Conservation (phyloP, 805 yeast genomes). For the Candida cerambycidarum region DNA sequence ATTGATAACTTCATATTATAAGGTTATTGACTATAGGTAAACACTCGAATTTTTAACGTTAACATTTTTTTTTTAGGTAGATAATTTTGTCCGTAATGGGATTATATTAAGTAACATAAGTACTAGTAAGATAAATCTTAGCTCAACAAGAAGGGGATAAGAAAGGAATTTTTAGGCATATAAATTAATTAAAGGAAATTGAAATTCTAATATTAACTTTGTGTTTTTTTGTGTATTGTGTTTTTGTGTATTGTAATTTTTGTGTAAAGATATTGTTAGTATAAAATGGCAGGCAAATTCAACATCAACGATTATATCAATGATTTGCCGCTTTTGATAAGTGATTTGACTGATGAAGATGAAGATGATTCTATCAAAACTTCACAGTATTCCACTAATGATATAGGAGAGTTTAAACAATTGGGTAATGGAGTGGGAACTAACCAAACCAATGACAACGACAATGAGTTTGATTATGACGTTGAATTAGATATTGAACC, state of each 20-base stretch:
- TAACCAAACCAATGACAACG: no score
- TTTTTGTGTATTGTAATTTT: not conserved
- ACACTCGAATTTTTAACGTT: not conserved
- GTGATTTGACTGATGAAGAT: slow-evolving; percentile 14
- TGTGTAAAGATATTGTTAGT: not conserved
- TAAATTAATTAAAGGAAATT: slow-evolving; percentile 1
- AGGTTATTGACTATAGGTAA: no score
- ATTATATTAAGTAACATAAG: not conserved
- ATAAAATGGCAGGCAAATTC: slow-evolving; percentile 9
- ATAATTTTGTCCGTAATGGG: not conserved
- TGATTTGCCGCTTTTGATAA: slow-evolving; percentile 15
- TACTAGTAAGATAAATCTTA: slow-evolving; percentile 1
- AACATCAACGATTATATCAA: slow-evolving; percentile 19
- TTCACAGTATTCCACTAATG: not conserved
- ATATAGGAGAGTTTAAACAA: not conserved
- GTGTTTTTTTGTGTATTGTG: not conserved
- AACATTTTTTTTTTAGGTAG: not conserved
- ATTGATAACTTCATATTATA: no score
- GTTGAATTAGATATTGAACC: no score
- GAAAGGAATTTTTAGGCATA: not conserved
- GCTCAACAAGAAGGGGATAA: slow-evolving; percentile 5
- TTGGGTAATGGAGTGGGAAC: not conserved
- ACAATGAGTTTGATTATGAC: no score
- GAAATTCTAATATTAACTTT: slow-evolving; percentile 3
- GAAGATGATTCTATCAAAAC: slow-evolving; percentile 3